A percentile compares a stretch with the other conserved stretches of the same genome.
These are phyloP conservation scores for Zygosaccharomyces bisporus DNA, from an alignment of 805 yeast species.

Conservation along the genomic window DNA sequence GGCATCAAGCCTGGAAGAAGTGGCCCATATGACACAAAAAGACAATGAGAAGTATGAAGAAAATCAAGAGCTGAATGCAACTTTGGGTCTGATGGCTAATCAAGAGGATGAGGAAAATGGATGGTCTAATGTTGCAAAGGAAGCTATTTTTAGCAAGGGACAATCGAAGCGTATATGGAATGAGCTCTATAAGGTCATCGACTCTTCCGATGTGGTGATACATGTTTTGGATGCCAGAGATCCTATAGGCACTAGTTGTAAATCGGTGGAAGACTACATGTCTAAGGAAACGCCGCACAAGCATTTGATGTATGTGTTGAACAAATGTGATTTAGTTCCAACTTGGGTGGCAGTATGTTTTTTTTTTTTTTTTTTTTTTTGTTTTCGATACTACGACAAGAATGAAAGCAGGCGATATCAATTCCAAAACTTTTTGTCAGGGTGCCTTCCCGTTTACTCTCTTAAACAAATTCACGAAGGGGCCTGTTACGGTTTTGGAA, in stretches of 20 bases:
- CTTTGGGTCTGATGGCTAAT: slow-evolving; percentile 78
- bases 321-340: slow-evolving; percentile 97
- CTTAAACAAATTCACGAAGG: slow-evolving; percentile 43
- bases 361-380: slow-evolving; percentile 17
- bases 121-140: slow-evolving; percentile 87
- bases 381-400: slow-evolving; percentile 12
- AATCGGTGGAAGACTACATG: slow-evolving; percentile 87
- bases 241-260: slow-evolving; percentile 94
- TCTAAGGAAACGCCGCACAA: slow-evolving; percentile 93
- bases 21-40: slow-evolving; percentile 54
- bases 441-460: slow-evolving; percentile 41
- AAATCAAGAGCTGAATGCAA: slow-evolving; percentile 68
- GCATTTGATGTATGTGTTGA: slow-evolving; percentile 88
- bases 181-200: slow-evolving; percentile 93
- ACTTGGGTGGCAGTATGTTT: slow-evolving; percentile 99
- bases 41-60: slow-evolving; percentile 65
- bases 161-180: slow-evolving; percentile 99
- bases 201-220: slow-evolving; percentile 94
- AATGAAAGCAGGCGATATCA: slow-evolving; percentile 5
- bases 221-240: slow-evolving; percentile 97
- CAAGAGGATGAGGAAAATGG: slow-evolving; percentile 61
- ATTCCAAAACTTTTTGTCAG: slow-evolving; percentile 87
- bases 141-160: slow-evolving; percentile 93
- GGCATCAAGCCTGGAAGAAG: slow-evolving; percentile 73
- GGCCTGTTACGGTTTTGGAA: slow-evolving; percentile 99